Base-by-base conservation (phyloP, 257 asterid genomes). In the Paulownia fortunei region DNA sequence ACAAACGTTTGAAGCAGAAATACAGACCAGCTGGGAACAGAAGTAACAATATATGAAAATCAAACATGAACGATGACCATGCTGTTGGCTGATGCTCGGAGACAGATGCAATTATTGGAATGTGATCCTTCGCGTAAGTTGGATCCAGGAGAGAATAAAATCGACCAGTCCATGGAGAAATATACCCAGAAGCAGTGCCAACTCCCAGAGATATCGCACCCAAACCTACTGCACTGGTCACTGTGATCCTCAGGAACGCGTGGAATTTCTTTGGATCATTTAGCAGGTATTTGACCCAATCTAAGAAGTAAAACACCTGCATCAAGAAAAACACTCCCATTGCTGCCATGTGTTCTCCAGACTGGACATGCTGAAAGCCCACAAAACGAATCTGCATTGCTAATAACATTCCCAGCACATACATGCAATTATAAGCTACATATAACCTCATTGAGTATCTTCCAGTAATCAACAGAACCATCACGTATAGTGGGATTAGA, bases 331-430 rank as follows among this genome's bases (percentile, higher is more conserved):
- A 96, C 70, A 93, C 97, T 59, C 99, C 99, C 98, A 96, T 93
- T 47, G 99, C 98, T n/a, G 98, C 99, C 99, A 93, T 96, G 88
- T 96, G 98, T 81, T 96, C 98, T 72, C 99, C 99, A 32, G 98
- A 96, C 84, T 93, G 99, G 71, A 96, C 99, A 78, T 96, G 99
- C 83, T 96, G 99, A 83, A 96, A 96, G 55, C 99, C 99, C 70
- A 96, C 98, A 84, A 96, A 96, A 42, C 98, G 97, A 52, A 96
- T 96, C 86, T 96, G 99, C 99, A 96, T 96, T 18, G 99, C 99
- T 1, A 96, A 93, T 83, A 96, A 82, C 95, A 90, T 89, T 44
- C 99, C 99, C 79, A 96, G 82, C 69, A 96, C 84, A 69, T 96
- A 96, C 93, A 85, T 96, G 89, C 93, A 90, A 83, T 96, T 96